Conservation (phyloP, 1,284 basidiomycete genomes). For the Athelia sp. region DNA sequence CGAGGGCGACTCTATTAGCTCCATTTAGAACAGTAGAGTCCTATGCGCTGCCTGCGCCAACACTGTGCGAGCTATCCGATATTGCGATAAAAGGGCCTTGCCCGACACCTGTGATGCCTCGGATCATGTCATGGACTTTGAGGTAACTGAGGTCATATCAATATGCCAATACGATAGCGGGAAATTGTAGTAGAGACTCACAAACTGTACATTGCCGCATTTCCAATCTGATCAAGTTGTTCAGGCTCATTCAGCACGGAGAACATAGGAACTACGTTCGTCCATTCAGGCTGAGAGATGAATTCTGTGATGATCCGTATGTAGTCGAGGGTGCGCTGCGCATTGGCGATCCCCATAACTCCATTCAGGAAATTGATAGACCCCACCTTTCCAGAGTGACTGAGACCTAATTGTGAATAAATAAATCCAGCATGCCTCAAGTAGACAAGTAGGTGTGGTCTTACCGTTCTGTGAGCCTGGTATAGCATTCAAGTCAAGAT, state of each 20-base stretch:
- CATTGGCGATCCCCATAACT: conserved; percentile 51
- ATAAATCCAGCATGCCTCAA: conserved; percentile 8
- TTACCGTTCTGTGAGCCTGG: conserved; percentile 63
- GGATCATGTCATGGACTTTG: conserved; percentile 60
- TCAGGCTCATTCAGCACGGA: conserved; percentile 54
- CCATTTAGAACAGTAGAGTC: conserved; percentile 53
- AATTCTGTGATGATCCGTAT: conserved; percentile 73
- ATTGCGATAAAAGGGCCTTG: conserved; percentile 51
- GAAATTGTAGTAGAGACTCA: neutral
- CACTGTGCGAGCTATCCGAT: conserved; percentile 56
- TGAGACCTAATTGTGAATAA: conserved; percentile 32
- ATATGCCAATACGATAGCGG: conserved; percentile 7
- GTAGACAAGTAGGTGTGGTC: conserved; percentile 6
- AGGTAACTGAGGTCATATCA: conserved; percentile 35
- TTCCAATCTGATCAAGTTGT: too few relatives aligned
- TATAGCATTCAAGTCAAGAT: conserved; percentile 61
- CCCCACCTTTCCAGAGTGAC: conserved; percentile 45
- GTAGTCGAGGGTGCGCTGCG: conserved; percentile 72
- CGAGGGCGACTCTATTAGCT: conserved; percentile 59
- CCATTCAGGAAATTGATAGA: conserved; percentile 50
- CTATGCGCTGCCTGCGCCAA: conserved; percentile 34
- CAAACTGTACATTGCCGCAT: too few relatives aligned
- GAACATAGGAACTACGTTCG: conserved; percentile 66
- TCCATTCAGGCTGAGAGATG: conserved; percentile 69
- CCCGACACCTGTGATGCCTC: conserved; percentile 57